These are phyloP conservation scores for Heterococcus sp. DNA, from an alignment of 108 stramenopile species.

Conservation along the genomic window DNA sequence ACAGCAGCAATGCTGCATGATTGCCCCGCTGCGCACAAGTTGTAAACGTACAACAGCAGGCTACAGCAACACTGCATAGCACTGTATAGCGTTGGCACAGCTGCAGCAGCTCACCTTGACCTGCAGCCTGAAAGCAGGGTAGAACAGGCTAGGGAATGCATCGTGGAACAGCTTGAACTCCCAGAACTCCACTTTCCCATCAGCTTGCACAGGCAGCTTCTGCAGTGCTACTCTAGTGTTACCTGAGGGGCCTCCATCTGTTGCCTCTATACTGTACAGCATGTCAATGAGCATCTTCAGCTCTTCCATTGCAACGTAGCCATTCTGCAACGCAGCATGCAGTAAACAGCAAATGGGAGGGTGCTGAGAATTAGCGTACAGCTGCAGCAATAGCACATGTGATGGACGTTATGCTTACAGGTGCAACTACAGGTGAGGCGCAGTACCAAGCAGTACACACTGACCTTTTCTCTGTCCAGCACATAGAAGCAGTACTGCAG, in stretches of 20 bases:
- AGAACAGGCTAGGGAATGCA: slow-evolving; percentile 34
- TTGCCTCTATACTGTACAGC: slow-evolving; percentile 32
- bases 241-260: slow-evolving; percentile 24
- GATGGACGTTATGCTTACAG: too few relatives aligned
- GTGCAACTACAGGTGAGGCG: too few relatives aligned
- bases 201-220: slow-evolving; percentile 34
- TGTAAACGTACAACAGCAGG: too few relatives aligned
- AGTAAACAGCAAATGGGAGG: too few relatives aligned
- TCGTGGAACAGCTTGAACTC: slow-evolving; percentile 37
- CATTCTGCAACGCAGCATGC: slow-evolving; percentile 8
- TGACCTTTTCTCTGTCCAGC: slow-evolving; percentile 32
- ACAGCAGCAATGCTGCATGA: too few relatives aligned
- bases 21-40: too few relatives aligned
- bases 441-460: background rate
- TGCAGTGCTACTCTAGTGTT: slow-evolving; percentile 31
- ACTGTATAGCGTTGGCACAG: too few relatives aligned
- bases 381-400: too few relatives aligned
- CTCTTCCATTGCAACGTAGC: slow-evolving; percentile 36
- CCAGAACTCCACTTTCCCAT: slow-evolving; percentile 46
- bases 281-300: slow-evolving; percentile 36
- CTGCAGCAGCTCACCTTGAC: slow-evolving; percentile 13
- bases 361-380: too few relatives aligned
- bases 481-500: slow-evolving; percentile 43
- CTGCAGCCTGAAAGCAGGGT: slow-evolving; percentile 44
- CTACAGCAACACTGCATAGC: too few relatives aligned